Evolutionary conservation across 2,329 filamentous ascomycete species (phyloP), one percentile per base, ranked within the genome.

Genomic region (Colletotrichum gloeosporioides): DNA sequence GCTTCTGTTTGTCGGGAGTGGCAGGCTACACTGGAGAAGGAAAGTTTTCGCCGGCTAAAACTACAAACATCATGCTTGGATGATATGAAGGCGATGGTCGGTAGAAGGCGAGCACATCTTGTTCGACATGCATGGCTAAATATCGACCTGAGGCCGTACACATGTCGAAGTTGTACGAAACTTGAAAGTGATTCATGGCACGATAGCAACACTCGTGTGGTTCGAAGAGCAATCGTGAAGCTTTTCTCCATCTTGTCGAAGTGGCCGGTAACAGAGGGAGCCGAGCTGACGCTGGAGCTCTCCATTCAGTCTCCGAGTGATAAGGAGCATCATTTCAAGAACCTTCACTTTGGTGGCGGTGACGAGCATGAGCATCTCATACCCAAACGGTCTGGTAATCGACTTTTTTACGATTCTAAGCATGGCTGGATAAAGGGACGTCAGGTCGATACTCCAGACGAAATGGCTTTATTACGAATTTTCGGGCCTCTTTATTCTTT

Each of bases 1-100:
- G 82, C 83, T 27, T 81, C 82, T 62, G 82, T 85, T 10, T 84
- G 82, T 79, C 83, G 70, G 79, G 83, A 85, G 80, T 86, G 82
- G 83, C 82, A 83, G 73, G 9, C 65, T 61, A 69, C 81, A 72
- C 68, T 85, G 29, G 82, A 84, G 75, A 81, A 77, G 59, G 59
- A 22, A 36, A 85, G 80, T 63, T 84, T 84, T 65, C 57, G 62
- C 71, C 78, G 78, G 73, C 63, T 84, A 1, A 82, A 80, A 57
- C 72, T 85, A 29, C 62, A 64, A 61, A 55, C 69, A 36, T 71
- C 80, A 69, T 81, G 79, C 73, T 79, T 83, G 8, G 79, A 79
- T 16, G 73, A 79, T 22, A 79, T 82, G 64, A 61, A 78, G 75
- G 13, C 13, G 18, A 76, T 82, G 6, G 53, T 80, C 62, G 62